Conservation (phyloP, 139 green algal genomes). For the Micractinium sp. region DNA sequence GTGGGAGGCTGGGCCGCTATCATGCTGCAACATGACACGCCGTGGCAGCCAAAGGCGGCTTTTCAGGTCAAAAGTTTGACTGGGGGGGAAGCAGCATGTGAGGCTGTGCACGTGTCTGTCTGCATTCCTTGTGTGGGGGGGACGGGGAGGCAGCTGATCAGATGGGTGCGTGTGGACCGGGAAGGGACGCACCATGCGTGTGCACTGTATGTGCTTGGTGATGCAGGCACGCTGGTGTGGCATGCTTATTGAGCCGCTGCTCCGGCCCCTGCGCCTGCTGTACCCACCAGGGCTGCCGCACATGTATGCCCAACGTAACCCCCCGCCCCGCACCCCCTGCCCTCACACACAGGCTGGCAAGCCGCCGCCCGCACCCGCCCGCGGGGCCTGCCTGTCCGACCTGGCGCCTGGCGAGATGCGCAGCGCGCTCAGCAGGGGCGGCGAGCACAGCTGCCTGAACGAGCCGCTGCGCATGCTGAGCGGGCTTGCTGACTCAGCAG, state of each 20-base stretch:
- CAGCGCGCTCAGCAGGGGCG: neutral
- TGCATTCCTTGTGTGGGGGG: neutral
- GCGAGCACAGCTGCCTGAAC: conserved; percentile 2
- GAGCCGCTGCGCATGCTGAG: conserved; percentile 1
- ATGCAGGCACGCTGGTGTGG: no score
- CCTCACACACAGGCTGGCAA: neutral
- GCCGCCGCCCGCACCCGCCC: neutral
- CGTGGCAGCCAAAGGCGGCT: no score
- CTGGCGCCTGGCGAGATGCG: neutral
- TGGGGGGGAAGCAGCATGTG: neutral
- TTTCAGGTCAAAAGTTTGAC: neutral
- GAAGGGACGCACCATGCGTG: no score
- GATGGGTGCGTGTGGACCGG: no score
- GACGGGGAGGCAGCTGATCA: no score
- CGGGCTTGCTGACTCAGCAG: neutral
- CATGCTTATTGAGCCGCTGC: no score
- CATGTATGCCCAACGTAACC: no score
- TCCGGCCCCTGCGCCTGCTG: neutral
- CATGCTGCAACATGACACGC: neutral
- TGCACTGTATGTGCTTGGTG: no score
- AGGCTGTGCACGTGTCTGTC: neutral
- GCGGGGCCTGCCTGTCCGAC: neutral
- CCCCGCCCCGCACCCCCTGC: no score
- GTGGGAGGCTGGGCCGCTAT: neutral
- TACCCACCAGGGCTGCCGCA: neutral